Base-by-base conservation (phyloP, 176 grass and related monocot species). In the Aegilops longissima region DNA sequence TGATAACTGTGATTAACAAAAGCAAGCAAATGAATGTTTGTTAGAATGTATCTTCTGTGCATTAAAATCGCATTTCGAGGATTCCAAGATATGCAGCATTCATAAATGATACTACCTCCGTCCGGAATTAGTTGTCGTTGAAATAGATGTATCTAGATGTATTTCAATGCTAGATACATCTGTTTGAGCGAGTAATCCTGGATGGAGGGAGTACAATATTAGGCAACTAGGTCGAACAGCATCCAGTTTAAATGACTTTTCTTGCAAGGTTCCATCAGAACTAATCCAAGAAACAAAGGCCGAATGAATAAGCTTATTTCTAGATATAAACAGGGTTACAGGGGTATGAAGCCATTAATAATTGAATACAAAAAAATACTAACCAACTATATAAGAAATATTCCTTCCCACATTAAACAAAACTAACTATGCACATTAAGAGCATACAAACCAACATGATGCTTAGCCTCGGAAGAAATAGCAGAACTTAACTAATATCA, bases 71-170 rank as follows among this genome's bases (percentile, higher is more conserved):
- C 38, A 72, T 9, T 20, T 35, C 52, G 23, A 1, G 6, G 30
- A 81, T 82, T 76, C 36, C 20, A 51, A 67, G 33, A 40, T 65
- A 82, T 75, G 61, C 16, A 78, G 12, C 84, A 71, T 34, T 3
- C 13, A 87, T 51, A 80, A 33, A 70, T 52, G 42, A 78, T 85
- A 39, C 42, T 11, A 12, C 42, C 40, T 44, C 40, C 45, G 12
- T 47, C 45, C 12, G 45, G 45, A 47, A 47, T 13, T 47, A 47
- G 3, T 13, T 47, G 12, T 47, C 45, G 1, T 47, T 13, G 4
- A 49, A 49, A 49, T 49, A 12, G 45, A 49, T 49, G 45, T 49
- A 14, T 49, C 45, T 13, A 49, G 45, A 49, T 49, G 45, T 49
- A 49, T 49, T 49, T 49, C 4, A 49, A 4, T 49, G 12, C 45